phyloP scores from a whole-genome alignment of 306 rosid species.

The Carpinus viminea region DNA sequence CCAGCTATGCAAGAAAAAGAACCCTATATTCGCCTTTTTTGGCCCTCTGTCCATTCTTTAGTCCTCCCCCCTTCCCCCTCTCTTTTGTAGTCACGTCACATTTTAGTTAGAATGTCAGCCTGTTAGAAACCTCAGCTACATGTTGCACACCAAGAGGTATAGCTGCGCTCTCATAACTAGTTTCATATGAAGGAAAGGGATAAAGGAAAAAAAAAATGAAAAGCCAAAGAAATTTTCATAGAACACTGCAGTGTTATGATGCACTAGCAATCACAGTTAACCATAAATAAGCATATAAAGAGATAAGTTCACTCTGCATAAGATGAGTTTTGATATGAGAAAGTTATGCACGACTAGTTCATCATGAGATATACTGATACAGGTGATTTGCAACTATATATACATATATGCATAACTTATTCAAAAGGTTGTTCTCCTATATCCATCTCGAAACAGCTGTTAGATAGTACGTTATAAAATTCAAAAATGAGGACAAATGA shows the following conservation, averaged over 20 bases:
- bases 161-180: background rate
- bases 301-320: background rate
- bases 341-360: background rate
- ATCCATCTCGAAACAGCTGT: background rate
- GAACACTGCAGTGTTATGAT: background rate
- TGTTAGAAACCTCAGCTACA: background rate
- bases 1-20: background rate
- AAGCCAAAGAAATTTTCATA: background rate
- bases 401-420: background rate
- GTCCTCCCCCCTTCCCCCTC: background rate
- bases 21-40: background rate
- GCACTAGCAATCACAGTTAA: background rate
- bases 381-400: background rate
- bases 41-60: background rate
- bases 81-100: background rate
- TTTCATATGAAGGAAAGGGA: background rate
- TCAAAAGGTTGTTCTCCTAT: background rate
- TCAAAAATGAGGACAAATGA: background rate
- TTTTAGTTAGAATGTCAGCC: background rate
- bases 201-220: background rate
- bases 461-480: background rate
- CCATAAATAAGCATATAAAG: background rate
- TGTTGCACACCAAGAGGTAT: too few relatives aligned
- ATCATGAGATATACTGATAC: background rate
- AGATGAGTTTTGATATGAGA: background rate